Evolutionary conservation across 306 rosid genomes (phyloP).

Genomic region (Rosa chinensis): DNA sequence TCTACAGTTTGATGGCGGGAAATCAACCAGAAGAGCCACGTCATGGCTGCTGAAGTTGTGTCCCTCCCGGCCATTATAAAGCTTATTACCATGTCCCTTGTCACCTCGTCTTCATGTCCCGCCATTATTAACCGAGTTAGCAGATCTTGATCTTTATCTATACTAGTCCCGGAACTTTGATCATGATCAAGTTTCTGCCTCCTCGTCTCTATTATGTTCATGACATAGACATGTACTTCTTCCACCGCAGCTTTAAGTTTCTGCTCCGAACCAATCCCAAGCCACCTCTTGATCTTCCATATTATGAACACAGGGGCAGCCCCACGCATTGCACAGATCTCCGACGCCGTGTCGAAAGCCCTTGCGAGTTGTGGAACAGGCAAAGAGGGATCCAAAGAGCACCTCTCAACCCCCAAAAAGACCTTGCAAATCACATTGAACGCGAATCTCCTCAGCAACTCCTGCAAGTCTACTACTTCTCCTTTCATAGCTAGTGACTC

Average conservation of each 20-base stretch:
- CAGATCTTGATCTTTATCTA: slow-evolving; percentile 42
- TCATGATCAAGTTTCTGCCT: slow-evolving; percentile 28
- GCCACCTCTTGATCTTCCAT: slow-evolving; percentile 79
- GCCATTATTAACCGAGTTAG: slow-evolving; percentile 52
- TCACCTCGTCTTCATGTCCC: slow-evolving; percentile 57
- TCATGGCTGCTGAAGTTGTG: slow-evolving; percentile 88
- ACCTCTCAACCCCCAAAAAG: slow-evolving; percentile 49
- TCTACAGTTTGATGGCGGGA: slow-evolving; percentile 43
- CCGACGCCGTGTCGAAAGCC: slow-evolving; percentile 72
- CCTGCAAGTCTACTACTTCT: slow-evolving; percentile 58
- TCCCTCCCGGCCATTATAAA: slow-evolving; percentile 93
- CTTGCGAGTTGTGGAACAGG: slow-evolving; percentile 41
- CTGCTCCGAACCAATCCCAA: slow-evolving; percentile 70
- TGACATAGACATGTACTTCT: slow-evolving; percentile 53
- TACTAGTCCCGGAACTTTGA: neutral
- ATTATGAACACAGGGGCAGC: slow-evolving; percentile 60
- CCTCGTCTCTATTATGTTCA: slow-evolving; percentile 45
- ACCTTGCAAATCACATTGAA: slow-evolving; percentile 67
- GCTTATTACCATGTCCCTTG: slow-evolving; percentile 77
- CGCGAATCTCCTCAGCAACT: slow-evolving; percentile 62
- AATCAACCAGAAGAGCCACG: slow-evolving; percentile 87
- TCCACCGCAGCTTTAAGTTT: slow-evolving; percentile 51
- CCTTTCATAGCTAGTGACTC: slow-evolving; percentile 34
- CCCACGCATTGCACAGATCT: slow-evolving; percentile 68
- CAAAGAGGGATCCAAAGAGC: slow-evolving; percentile 50